Evolutionary conservation across 2,329 filamentous ascomycete genomes (phyloP), one percentile per base, ranked within the genome.

Genomic region (Diaporthe caulivora): DNA sequence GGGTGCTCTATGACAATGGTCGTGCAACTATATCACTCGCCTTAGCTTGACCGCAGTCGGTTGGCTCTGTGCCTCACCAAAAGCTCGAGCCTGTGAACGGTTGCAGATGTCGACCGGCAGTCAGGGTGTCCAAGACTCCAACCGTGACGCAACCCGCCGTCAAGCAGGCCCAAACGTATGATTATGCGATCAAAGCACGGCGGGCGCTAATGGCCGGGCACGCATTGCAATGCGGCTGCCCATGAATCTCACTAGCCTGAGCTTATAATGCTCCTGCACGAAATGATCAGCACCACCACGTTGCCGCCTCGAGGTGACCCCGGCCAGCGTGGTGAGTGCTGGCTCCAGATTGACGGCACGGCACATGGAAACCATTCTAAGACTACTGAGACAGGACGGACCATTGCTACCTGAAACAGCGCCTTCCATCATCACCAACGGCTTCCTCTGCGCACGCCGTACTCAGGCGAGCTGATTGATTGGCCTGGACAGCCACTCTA

Each of bases 241-340:
- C 62, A 65, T 65, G 62, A 65, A 65, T 65, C 44, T 44, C 62
- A 34, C 62, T 65, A 65, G 44, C 44, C 29, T 24, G 62, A 65
- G 62, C 62, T 65, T 51, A 51, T 40, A 65, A 65, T 65, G 62
- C 62, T 65, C 29, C 21, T 49, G 42, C 42, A n/a, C 40, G 4
- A 2, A 47, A n/a, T 31, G 42, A 64, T 64, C 58, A 64, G 58
- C 58, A 34, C 17, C 58, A 64, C 26, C 60, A 65, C 60, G 44
- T 44, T 51, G 60, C 29, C 49, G 60, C 49, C 31, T 37, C 62
- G 62, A 49, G 44, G 62, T 49, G 62, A 65, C 51, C 62, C 62
- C 44, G 29, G 62, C 31, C 62, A 51, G 18, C 8, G 18, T 51
- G 18, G 29, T 51, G 42, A 34, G 26, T 42, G 10, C 18, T 31